These are phyloP conservation scores for Xylariaceae sp. DNA, from an alignment of 2,329 filamentous ascomycete species.

Conservation along the genomic window DNA sequence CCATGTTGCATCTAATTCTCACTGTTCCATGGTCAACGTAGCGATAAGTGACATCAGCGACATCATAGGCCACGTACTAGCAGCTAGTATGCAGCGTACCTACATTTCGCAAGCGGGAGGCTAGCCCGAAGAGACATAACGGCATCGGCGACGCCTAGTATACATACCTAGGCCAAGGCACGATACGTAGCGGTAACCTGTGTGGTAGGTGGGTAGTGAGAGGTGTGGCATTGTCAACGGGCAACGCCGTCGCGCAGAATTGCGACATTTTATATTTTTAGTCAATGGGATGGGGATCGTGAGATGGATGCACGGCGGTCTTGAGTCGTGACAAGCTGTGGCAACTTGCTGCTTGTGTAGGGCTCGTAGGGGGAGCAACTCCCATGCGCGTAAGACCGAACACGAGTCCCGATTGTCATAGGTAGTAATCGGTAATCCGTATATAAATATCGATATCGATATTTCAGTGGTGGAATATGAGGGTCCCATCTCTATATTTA, in stretches of 20 bases:
- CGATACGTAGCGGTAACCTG: too few species aligned
- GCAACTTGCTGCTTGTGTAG: background rate
- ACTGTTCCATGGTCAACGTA: background rate
- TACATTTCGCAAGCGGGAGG: background rate
- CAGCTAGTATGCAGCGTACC: too few species aligned
- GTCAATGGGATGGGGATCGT: background rate
- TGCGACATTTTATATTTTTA: background rate
- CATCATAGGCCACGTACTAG: too few species aligned
- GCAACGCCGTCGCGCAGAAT: background rate
- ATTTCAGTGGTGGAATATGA: too few species aligned
- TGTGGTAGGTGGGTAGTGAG: background rate
- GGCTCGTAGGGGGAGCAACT: background rate
- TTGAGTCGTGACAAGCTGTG: background rate
- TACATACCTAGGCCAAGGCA: background rate
- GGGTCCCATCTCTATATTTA: too few species aligned
- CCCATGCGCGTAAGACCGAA: background rate
- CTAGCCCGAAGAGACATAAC: background rate
- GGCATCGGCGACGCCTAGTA: background rate
- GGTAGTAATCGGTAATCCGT: too few species aligned
- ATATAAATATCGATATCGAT: too few species aligned
- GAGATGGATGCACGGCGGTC: too few species aligned
- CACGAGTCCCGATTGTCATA: background rate
- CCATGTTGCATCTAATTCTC: too few species aligned
- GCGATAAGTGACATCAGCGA: background rate
- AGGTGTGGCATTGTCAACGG: background rate